Base-by-base conservation (phyloP, 140 eudicot genomes). In the Erigeron philadelphicus region DNA sequence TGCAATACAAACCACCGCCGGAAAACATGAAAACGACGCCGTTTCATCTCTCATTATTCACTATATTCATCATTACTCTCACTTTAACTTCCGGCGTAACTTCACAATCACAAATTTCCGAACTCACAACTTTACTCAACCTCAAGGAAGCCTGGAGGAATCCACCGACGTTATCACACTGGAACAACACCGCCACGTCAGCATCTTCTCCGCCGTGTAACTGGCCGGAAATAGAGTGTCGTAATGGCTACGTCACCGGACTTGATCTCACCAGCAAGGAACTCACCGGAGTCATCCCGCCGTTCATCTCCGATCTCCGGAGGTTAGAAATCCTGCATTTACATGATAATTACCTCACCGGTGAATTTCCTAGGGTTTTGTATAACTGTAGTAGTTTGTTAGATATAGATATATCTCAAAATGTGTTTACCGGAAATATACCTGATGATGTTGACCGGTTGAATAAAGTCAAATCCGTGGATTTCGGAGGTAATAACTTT, bases 201-300 rank as follows among this genome's bases (percentile, higher is more conserved):
- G 3, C 35, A 25, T 25, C 35, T 4, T 85, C 94, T 6, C 72
- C 95, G 5, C 89, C 88, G 8, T 90, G 96, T 64, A 38, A 15
- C 46, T 90, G 97, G 97, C 83, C 87, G 66, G 97, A 84, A 49
- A 64, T 90, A 5, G 15, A 8, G n/a, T 90, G 97, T 81, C 67
- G 16, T 31, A 72, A 72, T 53, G 76, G 71, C 70, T 25, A 83
- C 53, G 82, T 90, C 75, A 60, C 66, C 54, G 81, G 47, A 13
- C 70, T 90, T 1, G 6, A 47, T 9, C 75, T 88, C 38, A 6
- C 5, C 1, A 45, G 60, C 79, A 68, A 77, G 56, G 49, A 44
- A 42, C 75, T 90, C 49, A 67, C 23, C 2, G 78, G 71, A 7
- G 15, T 18, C 1, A 49, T 87, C 13, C 95, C 90, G 21, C 49